These are phyloP conservation scores for Suillus hirtellus DNA, from an alignment of 768 basidiomycete genomes.

Conservation along the genomic window DNA sequence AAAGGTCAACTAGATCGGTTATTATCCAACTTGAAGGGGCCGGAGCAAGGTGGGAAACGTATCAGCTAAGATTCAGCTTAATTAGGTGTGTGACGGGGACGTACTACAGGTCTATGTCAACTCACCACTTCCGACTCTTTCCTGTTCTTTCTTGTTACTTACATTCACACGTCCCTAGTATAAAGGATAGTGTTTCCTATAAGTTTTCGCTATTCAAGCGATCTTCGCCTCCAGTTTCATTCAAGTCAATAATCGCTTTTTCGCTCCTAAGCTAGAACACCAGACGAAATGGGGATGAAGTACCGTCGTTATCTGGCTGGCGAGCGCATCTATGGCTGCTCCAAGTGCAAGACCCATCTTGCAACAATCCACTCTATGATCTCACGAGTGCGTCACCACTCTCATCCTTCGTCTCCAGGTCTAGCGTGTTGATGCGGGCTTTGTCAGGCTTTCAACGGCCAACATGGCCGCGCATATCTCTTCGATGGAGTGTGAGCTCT, in stretches of 20 bases:
- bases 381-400: slow-evolving; percentile 62
- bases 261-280: slow-evolving; percentile 6
- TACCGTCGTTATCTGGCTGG: slow-evolving; percentile 86
- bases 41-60: slow-evolving; percentile 27
- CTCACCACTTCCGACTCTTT: slow-evolving; percentile 15
- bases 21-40: background rate
- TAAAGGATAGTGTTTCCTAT: slow-evolving; percentile 23
- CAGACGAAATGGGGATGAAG: slow-evolving; percentile 76
- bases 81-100: slow-evolving; percentile 28
- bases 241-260: background rate
- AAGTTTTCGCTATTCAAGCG: slow-evolving; percentile 6
- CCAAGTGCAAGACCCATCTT: slow-evolving; percentile 84
- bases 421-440: slow-evolving; percentile 18
- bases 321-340: slow-evolving; percentile 86
- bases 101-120: slow-evolving; percentile 6
- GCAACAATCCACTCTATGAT: slow-evolving; percentile 92
- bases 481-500: slow-evolving; percentile 86
- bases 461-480: slow-evolving; percentile 93
- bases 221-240: slow-evolving; percentile 5
- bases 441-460: slow-evolving; percentile 90
- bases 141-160: slow-evolving; percentile 10
- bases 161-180: slow-evolving; percentile 32
- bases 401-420: slow-evolving; percentile 1
- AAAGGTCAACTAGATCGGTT: slow-evolving; percentile 4
- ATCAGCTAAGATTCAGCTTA: slow-evolving; percentile 14